Percentiles rank a stretch among this genome's conserved stretches.
phyloP scores from a whole-genome alignment of 768 basidiomycete genomes.

The Cystobasidium ongulense region DNA sequence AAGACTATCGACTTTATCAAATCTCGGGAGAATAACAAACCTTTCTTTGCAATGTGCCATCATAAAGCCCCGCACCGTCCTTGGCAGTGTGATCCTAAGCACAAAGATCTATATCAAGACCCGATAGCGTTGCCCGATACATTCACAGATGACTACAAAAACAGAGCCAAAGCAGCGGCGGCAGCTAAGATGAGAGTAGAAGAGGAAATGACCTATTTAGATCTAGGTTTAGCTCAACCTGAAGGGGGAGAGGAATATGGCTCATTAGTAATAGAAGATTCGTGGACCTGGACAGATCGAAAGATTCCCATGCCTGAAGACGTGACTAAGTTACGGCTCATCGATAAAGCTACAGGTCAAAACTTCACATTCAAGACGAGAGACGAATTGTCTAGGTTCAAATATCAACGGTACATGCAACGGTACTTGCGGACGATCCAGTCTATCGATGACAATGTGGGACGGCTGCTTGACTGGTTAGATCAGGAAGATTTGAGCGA shows the following conservation, averaged over 20 bases:
- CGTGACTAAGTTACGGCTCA: constrained; percentile 32
- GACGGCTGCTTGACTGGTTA: constrained; percentile 36
- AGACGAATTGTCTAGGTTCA: constrained; percentile 36
- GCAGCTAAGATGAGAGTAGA: constrained; percentile 39
- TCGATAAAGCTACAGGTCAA: constrained; percentile 36
- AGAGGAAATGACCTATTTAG: constrained; percentile 35
- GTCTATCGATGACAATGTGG: constrained; percentile 39
- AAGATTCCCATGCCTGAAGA: constrained; percentile 39
- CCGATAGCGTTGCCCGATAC: constrained; percentile 36
- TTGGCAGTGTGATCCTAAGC: constrained; percentile 39
- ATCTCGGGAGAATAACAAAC: constrained; percentile 25
- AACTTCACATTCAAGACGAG: constrained; percentile 38
- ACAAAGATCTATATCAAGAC: constrained; percentile 37
- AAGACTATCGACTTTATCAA: constrained; percentile 39
- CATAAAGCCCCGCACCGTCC: constrained; percentile 40
- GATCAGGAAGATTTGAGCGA: constrained; percentile 32
- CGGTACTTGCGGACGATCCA: constrained; percentile 38
- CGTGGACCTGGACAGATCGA: constrained; percentile 14
- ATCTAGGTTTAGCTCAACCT: constrained; percentile 36
- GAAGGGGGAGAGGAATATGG: constrained; percentile 35
- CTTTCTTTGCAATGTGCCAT: constrained; percentile 40
- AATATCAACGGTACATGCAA: constrained; percentile 41
- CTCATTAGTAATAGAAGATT: constrained; percentile 7
- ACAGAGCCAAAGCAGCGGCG: constrained; percentile 38
- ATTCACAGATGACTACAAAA: constrained; percentile 39